Base-by-base conservation (phyloP, 2,329 filamentous ascomycete genomes). In the Pyrenophora graminea region DNA sequence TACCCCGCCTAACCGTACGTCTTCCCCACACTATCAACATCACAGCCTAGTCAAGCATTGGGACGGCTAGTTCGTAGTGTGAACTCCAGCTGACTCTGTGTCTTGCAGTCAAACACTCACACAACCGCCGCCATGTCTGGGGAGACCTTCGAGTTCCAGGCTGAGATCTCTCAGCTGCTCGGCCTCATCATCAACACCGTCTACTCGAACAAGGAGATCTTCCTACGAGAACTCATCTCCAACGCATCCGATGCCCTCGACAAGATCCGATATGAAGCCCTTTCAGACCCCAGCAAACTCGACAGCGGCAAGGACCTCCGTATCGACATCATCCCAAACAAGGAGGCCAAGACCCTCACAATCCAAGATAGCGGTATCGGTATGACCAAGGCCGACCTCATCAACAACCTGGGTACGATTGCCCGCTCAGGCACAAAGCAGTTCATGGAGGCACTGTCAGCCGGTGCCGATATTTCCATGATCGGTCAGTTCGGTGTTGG, bases 151-250 rank as follows among this genome's bases (percentile, higher is more conserved):
- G 93, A 97, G 89, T 99, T 97, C 85, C 94, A 99, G 89, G 94
- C 94, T 89, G 94, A 99, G 90, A 99, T 99, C 77, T 97, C 93
- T 89, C 94, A 99, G 90, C 90, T 99, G 66, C 89, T 99, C 76
- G 91, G 88, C 69, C 90, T 99, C 77, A 99, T 99, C 82, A 99
- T 99, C 86, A 99, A 99, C 90, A 97, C 94, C 66, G 94, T 99
- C 83, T 99, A 97, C 86, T 97, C 92, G 70, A 99, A 99, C 89
- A 99, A 99, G 86, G 94, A 97, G 82, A 97, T 99, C 77, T 99
- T 99, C 88, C 82, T 99, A 72, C 85, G 94, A 88, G 94, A 99
- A 82, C 77, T 99, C 71, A 90, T 99, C 74, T 97, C 94, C 82
- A 99, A 99, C 82, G 88, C 89, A 75, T 97, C 93, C 73, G 94